These are phyloP conservation scores for Castanospermum australe DNA, from an alignment of 306 rosid species.

Conservation along the genomic window DNA sequence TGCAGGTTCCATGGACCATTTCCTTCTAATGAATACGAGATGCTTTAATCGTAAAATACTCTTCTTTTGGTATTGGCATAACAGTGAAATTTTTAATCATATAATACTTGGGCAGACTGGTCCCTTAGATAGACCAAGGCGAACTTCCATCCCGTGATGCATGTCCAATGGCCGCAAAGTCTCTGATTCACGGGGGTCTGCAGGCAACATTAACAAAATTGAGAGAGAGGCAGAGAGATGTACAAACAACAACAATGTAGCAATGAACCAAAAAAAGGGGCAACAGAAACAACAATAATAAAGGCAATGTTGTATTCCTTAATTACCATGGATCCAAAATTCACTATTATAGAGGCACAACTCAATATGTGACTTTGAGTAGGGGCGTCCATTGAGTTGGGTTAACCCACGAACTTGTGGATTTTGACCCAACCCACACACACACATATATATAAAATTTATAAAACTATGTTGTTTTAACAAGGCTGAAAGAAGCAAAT, in stretches of 20 bases:
- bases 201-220: conserved; percentile 23
- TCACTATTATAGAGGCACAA: neutral
- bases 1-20: conserved; percentile 6
- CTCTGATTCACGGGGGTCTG: conserved; percentile 73
- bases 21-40: conserved; percentile 1
- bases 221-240: neutral
- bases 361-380: no score
- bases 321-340: neutral
- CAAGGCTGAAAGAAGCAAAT: no score
- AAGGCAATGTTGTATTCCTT: neutral
- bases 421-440: no score
- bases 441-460: no score
- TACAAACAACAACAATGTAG: neutral
- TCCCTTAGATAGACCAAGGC: conserved; percentile 68
- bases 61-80: neutral
- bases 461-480: no score
- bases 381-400: no score
- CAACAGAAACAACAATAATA: neutral
- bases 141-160: conserved; percentile 82
- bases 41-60: neutral
- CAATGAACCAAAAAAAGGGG: neutral
- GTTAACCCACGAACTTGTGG: no score
- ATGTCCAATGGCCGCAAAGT: conserved; percentile 48
- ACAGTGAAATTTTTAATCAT: conserved; percentile 21
- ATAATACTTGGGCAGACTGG: conserved; percentile 60